phyloP scores from a whole-genome alignment of 2,329 filamentous ascomycete species.

The Periglandula ipomoeae region DNA sequence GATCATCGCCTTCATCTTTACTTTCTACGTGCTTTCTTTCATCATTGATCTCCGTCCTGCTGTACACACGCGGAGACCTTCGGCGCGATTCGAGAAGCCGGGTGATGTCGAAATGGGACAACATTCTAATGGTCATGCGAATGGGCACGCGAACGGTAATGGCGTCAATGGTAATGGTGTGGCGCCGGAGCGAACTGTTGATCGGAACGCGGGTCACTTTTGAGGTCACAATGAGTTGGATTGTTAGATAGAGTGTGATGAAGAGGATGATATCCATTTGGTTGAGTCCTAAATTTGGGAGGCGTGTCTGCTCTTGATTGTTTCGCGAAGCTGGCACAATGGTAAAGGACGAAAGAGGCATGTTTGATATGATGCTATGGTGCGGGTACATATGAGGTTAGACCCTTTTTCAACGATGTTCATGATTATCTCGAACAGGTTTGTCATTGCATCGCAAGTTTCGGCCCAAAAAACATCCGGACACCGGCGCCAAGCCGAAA shows the following conservation, averaged over 20 bases:
- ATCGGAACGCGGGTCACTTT: constrained; percentile 1
- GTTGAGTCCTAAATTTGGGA: background rate
- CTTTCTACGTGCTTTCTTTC: constrained; percentile 81
- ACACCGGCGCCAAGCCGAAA: too few species aligned
- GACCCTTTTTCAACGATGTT: too few species aligned
- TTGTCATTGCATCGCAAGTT: too few species aligned
- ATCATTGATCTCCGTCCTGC: constrained; percentile 80
- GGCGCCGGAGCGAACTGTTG: background rate
- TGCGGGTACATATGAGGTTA: too few species aligned
- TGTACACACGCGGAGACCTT: constrained; percentile 42
- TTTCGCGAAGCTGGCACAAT: background rate
- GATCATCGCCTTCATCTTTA: constrained; percentile 74
- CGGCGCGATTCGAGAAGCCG: constrained; percentile 21
- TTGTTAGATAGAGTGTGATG: too few species aligned
- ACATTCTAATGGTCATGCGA: background rate
- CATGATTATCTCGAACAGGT: too few species aligned
- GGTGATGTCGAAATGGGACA: constrained; percentile 15
- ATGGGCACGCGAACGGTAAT: background rate
- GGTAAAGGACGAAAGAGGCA: background rate
- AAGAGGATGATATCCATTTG: too few species aligned
- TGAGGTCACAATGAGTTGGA: background rate
- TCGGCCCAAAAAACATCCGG: too few species aligned
- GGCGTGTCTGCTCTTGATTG: background rate
- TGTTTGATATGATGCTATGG: background rate
- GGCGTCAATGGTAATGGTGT: background rate